phyloP scores from a whole-genome alignment of 2,329 filamentous ascomycete species.

The Aphanoascus verrucosus region DNA sequence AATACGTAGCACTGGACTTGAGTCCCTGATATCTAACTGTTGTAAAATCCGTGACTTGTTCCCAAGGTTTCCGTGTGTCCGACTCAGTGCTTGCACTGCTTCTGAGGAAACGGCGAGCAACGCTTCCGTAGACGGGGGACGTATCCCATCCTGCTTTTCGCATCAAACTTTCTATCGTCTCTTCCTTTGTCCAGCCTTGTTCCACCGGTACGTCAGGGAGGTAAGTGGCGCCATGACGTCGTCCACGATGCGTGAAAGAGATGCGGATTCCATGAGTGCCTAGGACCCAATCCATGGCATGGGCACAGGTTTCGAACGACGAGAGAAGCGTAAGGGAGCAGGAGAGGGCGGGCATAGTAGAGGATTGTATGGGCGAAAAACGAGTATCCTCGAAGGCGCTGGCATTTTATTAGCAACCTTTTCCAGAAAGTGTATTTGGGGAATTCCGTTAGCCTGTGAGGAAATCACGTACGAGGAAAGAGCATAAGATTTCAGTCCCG shows the following conservation, averaged over 20 bases:
- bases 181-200: conserved; percentile 91
- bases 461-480: conserved; percentile 54
- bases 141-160: conserved; percentile 89
- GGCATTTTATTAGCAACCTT: conserved; percentile 7
- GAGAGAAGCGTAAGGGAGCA: conserved; percentile 70
- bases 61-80: conserved; percentile 47
- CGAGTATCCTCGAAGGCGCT: conserved; percentile 55
- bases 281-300: conserved; percentile 73
- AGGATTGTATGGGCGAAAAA: conserved; percentile 46
- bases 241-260: conserved; percentile 62
- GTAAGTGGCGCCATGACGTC: conserved; percentile 75
- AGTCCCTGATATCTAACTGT: conserved; percentile 79
- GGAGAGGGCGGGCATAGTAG: conserved; percentile 39
- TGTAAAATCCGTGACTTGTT: conserved; percentile 59
- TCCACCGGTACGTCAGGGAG: conserved; percentile 83
- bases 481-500: conserved; percentile 68
- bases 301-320: conserved; percentile 64
- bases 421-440: background rate
- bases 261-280: conserved; percentile 82
- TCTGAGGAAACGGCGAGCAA: conserved; percentile 31
- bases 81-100: conserved; percentile 26
- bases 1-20: conserved; percentile 59
- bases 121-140: conserved; percentile 25
- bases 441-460: background rate
- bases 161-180: conserved; percentile 81